These are phyloP conservation scores for Gaertneriomyces sp. DNA, from an alignment of 192 early-diverging fungal genomes.

Conservation along the genomic window DNA sequence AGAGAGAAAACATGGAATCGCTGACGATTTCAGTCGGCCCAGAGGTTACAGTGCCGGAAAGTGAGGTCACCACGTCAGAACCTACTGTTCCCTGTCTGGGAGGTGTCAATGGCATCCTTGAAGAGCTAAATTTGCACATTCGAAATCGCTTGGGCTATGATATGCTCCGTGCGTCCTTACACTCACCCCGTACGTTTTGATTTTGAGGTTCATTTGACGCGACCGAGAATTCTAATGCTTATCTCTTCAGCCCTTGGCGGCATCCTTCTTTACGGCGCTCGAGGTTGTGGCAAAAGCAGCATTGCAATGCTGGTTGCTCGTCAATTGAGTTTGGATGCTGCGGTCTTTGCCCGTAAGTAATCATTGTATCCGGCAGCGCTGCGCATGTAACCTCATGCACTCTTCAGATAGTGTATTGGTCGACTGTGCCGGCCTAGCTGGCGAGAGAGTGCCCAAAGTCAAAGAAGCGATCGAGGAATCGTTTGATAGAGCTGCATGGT, in stretches of 20 bases:
- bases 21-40: no score
- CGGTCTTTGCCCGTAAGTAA: constrained; percentile 28
- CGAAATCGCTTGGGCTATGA: not conserved
- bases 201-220: not conserved
- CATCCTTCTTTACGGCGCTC: constrained; percentile 34
- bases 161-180: constrained; percentile 1
- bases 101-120: not conserved
- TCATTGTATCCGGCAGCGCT: not conserved
- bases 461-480: constrained; percentile 56
- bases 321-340: constrained; percentile 19
- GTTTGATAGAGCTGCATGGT: constrained; percentile 66
- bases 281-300: constrained; percentile 42
- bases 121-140: not conserved
- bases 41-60: no score
- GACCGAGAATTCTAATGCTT: not conserved
- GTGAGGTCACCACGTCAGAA: no score
- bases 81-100: not conserved
- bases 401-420: constrained; percentile 61
- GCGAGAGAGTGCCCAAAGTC: constrained; percentile 56
- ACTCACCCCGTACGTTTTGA: constrained; percentile 7
- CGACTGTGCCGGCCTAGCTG: constrained; percentile 63
- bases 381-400: no score
- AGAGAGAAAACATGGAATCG: no score
- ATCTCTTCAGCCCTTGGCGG: constrained; percentile 29
- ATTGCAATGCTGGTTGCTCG: constrained; percentile 23